phyloP scores from a whole-genome alignment of 164 flowering plant genomes.

The Vitis labrusca region DNA sequence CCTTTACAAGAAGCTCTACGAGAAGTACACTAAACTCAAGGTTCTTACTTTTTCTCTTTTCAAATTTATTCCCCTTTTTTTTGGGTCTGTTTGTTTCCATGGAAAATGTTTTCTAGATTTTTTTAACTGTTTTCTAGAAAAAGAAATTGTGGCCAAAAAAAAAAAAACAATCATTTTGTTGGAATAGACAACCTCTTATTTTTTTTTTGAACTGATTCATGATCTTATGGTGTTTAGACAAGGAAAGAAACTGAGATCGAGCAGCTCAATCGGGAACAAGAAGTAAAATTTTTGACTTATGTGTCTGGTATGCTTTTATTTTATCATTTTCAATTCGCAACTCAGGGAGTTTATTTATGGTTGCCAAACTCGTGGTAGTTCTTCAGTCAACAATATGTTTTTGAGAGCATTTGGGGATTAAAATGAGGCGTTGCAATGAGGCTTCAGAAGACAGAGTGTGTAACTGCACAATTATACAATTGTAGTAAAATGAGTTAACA shows the following conservation, averaged over 20 bases:
- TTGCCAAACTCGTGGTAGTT: too few relatives aligned
- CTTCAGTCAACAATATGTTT: too few relatives aligned
- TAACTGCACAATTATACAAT: too few relatives aligned
- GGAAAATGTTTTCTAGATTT: background rate
- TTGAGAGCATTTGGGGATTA: too few relatives aligned
- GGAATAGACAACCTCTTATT: background rate
- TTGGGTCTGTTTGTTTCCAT: background rate
- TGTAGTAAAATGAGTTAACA: too few relatives aligned
- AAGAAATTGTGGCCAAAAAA: too few relatives aligned
- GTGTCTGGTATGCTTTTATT: constrained; percentile 36
- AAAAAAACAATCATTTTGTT: background rate
- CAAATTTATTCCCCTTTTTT: background rate
- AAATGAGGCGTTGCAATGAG: too few relatives aligned
- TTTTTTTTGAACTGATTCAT: background rate
- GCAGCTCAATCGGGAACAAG: constrained; percentile 53
- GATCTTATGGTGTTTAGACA: constrained; percentile 26
- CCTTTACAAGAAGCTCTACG: constrained; percentile 59
- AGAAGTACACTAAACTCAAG: constrained; percentile 58
- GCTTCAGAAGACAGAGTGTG: too few relatives aligned
- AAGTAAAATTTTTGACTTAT: constrained; percentile 47
- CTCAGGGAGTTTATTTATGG: background rate
- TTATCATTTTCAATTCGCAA: background rate
- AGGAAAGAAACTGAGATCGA: constrained; percentile 44
- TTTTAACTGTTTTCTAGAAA: background rate
- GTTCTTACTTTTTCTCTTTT: constrained; percentile 24